Conservation (phyloP, 805 yeast genomes). For the Yarrowia sp. region DNA sequence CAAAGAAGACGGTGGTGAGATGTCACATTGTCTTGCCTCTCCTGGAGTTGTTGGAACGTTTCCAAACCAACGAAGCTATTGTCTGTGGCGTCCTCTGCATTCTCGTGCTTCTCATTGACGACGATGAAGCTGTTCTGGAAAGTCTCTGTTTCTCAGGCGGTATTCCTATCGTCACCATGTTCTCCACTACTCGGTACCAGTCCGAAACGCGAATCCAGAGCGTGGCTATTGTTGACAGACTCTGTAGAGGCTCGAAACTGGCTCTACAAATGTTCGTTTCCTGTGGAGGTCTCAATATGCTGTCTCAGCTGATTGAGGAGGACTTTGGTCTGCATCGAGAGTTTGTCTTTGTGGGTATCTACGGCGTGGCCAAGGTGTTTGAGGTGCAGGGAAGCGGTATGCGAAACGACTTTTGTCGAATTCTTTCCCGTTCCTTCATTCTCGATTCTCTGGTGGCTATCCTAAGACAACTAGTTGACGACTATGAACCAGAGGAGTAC, state of each 20-base stretch:
- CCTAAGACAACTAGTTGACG: constrained; percentile 48
- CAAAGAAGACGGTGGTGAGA: constrained; percentile 41
- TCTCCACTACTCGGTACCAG: constrained; percentile 41
- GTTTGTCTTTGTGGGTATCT: constrained; percentile 55
- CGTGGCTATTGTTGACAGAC: constrained; percentile 42
- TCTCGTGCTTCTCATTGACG: constrained; percentile 23
- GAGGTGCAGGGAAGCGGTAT: constrained; percentile 49
- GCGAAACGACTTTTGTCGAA: constrained; percentile 58
- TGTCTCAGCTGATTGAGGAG: constrained; percentile 57
- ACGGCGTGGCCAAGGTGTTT: constrained; percentile 54
- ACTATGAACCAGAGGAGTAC: constrained; percentile 26
- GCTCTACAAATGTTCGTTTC: constrained; percentile 57
- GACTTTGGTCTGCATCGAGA: constrained; percentile 54
- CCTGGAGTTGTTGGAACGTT: constrained; percentile 42
- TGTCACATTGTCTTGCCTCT: constrained; percentile 44
- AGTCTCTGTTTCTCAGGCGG: constrained; percentile 45
- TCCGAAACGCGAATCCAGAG: constrained; percentile 42
- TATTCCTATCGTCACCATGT: constrained; percentile 43
- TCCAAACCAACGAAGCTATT: constrained; percentile 30
- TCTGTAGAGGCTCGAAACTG: constrained; percentile 47
- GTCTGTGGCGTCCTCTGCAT: constrained; percentile 24
- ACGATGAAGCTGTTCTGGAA: constrained; percentile 41
- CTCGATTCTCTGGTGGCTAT: constrained; percentile 53
- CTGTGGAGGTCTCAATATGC: constrained; percentile 57
- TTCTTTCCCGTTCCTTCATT: constrained; percentile 54